Percentiles rank a stretch among this genome's conserved stretches.
phyloP scores from a whole-genome alignment of 2,329 filamentous ascomycete species.

The Epichloe coenophiala region DNA sequence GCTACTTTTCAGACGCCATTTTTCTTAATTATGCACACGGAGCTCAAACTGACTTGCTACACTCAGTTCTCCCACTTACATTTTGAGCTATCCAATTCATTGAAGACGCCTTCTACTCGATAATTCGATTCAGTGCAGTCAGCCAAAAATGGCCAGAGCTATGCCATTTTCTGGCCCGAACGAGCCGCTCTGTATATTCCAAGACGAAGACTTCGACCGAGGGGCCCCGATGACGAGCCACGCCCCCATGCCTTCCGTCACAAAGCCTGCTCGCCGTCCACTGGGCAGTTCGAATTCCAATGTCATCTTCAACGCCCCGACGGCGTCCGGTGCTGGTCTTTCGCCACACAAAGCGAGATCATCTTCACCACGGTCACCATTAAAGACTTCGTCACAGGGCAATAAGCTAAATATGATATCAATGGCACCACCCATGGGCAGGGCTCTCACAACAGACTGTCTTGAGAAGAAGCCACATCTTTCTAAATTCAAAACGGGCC shows the following conservation, averaged over 20 bases:
- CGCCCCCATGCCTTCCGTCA: constrained; percentile 39
- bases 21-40: neutral
- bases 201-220: constrained; percentile 36
- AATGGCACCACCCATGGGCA: constrained; percentile 49
- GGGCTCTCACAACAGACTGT: constrained; percentile 48
- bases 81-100: neutral
- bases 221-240: constrained; percentile 37
- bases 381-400: constrained; percentile 34
- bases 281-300: constrained; percentile 42
- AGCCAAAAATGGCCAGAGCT: constrained; percentile 40
- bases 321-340: constrained; percentile 35
- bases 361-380: constrained; percentile 47
- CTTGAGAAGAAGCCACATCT: constrained; percentile 53
- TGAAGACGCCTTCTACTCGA: constrained; percentile 1
- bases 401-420: constrained; percentile 53
- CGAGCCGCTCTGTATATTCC: constrained; percentile 38
- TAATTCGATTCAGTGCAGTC: constrained; percentile 5
- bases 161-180: constrained; percentile 31
- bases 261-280: constrained; percentile 34
- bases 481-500: constrained; percentile 44
- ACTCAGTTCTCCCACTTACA: too few species aligned
- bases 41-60: neutral
- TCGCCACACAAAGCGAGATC: constrained; percentile 59
- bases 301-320: constrained; percentile 52
- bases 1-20: neutral